phyloP scores from a whole-genome alignment of 305 asterid species.

The Fraxinus baroniana region DNA sequence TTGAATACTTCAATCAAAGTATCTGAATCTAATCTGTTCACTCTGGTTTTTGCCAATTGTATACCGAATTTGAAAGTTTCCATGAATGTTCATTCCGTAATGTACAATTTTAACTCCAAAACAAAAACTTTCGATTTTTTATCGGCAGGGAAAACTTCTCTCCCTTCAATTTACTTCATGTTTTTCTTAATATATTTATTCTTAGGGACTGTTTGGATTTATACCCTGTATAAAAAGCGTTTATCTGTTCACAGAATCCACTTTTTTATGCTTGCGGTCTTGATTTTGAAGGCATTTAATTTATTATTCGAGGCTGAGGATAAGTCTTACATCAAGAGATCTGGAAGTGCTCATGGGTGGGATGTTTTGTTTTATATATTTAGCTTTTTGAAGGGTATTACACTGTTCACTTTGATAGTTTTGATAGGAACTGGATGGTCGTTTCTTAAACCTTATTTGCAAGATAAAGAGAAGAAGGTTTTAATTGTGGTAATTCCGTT shows the following conservation, averaged over 20 bases:
- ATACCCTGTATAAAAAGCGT: conserved; percentile 30
- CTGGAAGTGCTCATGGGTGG: conserved; percentile 52
- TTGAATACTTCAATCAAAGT: neutral
- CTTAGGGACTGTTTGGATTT: conserved; percentile 32
- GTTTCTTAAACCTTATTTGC: conserved; percentile 46
- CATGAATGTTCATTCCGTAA: conserved; percentile 40
- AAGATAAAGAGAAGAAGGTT: conserved; percentile 48
- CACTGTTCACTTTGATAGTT: conserved; percentile 35
- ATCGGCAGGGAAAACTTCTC: conserved; percentile 37
- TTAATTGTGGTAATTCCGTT: conserved; percentile 45
- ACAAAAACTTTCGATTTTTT: conserved; percentile 28
- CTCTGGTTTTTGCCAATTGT: conserved; percentile 44
- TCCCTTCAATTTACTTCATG: conserved; percentile 38
- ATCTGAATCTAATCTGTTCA: conserved; percentile 27
- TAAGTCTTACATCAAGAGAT: conserved; percentile 36
- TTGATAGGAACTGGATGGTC: conserved; percentile 52
- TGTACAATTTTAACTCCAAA: conserved; percentile 28
- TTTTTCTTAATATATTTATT: conserved; percentile 29
- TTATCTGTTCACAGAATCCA: conserved; percentile 36
- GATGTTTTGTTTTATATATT: conserved; percentile 45
- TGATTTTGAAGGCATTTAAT: conserved; percentile 40
- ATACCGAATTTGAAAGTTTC: conserved; percentile 30
- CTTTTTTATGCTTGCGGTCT: conserved; percentile 45
- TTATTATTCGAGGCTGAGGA: conserved; percentile 44
- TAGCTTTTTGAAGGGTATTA: conserved; percentile 38